These are phyloP conservation scores for Zygoascus hellenicus DNA, from an alignment of 1,139 yeast species.

Conservation along the genomic window DNA sequence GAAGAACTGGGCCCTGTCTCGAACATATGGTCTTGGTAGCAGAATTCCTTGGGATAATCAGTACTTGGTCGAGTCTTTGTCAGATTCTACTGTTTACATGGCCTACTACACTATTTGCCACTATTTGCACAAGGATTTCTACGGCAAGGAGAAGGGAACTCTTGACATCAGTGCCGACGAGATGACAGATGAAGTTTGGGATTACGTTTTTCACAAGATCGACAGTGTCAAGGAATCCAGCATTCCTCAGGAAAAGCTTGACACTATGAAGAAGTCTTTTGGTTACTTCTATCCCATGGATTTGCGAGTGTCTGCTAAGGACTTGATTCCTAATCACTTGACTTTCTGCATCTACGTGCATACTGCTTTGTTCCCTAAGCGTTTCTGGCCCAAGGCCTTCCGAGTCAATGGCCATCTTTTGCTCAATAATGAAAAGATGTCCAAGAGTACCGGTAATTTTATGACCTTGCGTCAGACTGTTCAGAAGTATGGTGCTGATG, in stretches of 20 bases:
- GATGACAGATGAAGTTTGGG: conserved; percentile 91
- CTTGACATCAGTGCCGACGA: conserved; percentile 73
- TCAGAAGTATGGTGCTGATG: conserved; percentile 94
- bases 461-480: conserved; percentile 82
- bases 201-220: conserved; percentile 74
- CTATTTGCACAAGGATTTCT: conserved; percentile 77
- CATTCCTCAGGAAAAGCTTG: conserved; percentile 63
- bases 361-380: conserved; percentile 86
- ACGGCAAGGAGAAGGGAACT: conserved; percentile 71
- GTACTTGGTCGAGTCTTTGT: conserved; percentile 87
- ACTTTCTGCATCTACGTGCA: conserved; percentile 92
- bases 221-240: conserved; percentile 48
- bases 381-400: conserved; percentile 89
- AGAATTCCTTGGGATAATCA: conserved; percentile 96
- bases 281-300: conserved; percentile 95
- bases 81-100: conserved; percentile 96
- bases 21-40: conserved; percentile 96
- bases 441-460: conserved; percentile 96
- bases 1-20: conserved; percentile 97
- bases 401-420: conserved; percentile 94
- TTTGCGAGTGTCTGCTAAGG: conserved; percentile 89
- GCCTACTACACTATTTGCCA: conserved; percentile 91
- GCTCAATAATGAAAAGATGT: conserved; percentile 95
- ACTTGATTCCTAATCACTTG: conserved; percentile 93
- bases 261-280: conserved; percentile 81